phyloP scores from a whole-genome alignment of 78 protist species.

The Dictyostelium purpureum region DNA sequence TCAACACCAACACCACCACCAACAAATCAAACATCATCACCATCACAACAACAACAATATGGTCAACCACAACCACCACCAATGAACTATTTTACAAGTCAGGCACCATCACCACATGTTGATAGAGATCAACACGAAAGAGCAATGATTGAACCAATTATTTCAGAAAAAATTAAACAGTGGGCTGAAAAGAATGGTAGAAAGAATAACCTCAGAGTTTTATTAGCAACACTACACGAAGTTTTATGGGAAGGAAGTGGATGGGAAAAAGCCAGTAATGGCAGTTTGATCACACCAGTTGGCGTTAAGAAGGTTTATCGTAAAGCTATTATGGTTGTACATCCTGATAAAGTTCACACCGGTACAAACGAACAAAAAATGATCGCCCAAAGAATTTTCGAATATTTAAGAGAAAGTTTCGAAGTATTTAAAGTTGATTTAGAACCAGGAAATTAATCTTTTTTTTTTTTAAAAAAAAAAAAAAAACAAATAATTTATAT shows the following conservation, averaged over 20 bases:
- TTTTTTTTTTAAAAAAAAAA: neutral
- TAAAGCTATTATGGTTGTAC: slow-evolving; percentile 76
- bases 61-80: neutral
- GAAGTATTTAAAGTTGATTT: slow-evolving; percentile 54
- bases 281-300: slow-evolving; percentile 47
- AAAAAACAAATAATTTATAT: neutral
- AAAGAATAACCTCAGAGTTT: slow-evolving; percentile 51
- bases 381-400: slow-evolving; percentile 71
- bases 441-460: slow-evolving; percentile 12
- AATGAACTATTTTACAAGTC: too few relatives aligned
- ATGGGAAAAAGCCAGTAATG: slow-evolving; percentile 64
- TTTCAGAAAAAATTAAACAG: slow-evolving; percentile 12
- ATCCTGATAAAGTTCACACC: slow-evolving; percentile 84
- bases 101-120: slow-evolving; percentile 33
- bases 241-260: slow-evolving; percentile 84
- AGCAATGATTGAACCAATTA: slow-evolving; percentile 32
- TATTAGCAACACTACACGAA: slow-evolving; percentile 72
- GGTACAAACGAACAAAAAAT: slow-evolving; percentile 71
- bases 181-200: slow-evolving; percentile 69
- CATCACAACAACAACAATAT: neutral
- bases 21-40: neutral
- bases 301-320: slow-evolving; percentile 68
- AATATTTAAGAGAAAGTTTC: slow-evolving; percentile 51
- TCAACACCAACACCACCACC: neutral
- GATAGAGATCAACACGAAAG: slow-evolving; percentile 41